Percentiles rank a stretch among this genome's conserved stretches.
Evolutionary conservation across 2,329 filamentous ascomycete species (phyloP).

Genomic region (Diplocarpon mali): DNA sequence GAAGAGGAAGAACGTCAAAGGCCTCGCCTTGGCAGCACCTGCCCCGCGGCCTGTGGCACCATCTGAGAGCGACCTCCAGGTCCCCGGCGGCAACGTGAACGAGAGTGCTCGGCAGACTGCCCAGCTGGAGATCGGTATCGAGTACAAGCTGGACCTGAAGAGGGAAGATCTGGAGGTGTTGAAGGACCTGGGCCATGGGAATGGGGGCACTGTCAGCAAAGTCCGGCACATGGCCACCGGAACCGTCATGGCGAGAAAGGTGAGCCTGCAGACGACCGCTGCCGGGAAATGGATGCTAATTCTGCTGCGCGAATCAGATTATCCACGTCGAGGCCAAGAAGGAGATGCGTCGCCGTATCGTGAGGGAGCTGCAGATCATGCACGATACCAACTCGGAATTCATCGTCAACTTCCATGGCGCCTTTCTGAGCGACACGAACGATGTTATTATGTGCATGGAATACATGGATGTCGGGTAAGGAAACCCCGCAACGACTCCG

Average conservation of each 20-base stretch:
- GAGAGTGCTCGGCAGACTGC: conserved; percentile 48
- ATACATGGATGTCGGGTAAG: conserved; percentile 98
- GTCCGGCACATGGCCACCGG: conserved; percentile 91
- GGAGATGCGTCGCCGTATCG: conserved; percentile 91
- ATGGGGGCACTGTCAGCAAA: conserved; percentile 97
- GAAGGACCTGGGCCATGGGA: conserved; percentile 90
- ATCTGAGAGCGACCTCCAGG: conserved; percentile 58
- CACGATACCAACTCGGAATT: conserved; percentile 94
- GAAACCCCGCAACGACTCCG: conserved; percentile 14
- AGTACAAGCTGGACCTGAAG: conserved; percentile 86
- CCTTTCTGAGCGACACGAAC: conserved; percentile 90
- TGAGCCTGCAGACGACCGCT: conserved; percentile 30
- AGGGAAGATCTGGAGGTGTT: conserved; percentile 87
- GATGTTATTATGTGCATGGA: conserved; percentile 99
- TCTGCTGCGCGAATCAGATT: conserved; percentile 43
- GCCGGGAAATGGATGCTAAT: neutral
- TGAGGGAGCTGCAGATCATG: conserved; percentile 96
- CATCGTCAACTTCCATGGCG: conserved; percentile 96
- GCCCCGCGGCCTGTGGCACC: conserved; percentile 61
- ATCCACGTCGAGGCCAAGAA: conserved; percentile 98
- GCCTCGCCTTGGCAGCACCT: conserved; percentile 73
- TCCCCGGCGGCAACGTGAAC: conserved; percentile 48
- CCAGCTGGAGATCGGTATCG: conserved; percentile 86
- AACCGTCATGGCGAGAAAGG: conserved; percentile 96
- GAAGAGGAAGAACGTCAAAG: conserved; percentile 99